Conservation (phyloP, 306 rosid genomes). For the Lotus japonicus region DNA sequence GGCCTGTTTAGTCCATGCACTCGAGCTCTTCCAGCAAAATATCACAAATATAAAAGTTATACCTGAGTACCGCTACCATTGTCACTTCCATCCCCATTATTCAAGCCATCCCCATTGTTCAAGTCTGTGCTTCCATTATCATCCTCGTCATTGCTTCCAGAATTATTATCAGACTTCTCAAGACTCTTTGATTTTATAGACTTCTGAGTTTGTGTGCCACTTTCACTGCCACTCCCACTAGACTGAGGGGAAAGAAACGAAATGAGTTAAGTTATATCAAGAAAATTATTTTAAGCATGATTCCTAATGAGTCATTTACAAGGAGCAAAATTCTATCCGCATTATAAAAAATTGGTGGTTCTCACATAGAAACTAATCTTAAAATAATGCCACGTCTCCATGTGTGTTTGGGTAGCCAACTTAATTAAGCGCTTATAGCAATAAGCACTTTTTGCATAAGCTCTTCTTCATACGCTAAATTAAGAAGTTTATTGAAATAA, state of each 20-base stretch:
- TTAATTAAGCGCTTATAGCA: no score
- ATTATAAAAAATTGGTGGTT: background rate
- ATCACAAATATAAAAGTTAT: conserved; percentile 12
- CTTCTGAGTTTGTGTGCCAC: conserved; percentile 75
- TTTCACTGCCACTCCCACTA: conserved; percentile 90
- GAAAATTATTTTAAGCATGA: conserved; percentile 2
- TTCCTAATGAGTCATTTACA: background rate
- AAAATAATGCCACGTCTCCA: background rate
- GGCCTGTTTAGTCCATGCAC: background rate
- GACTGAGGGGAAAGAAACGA: conserved; percentile 44
- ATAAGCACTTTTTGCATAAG: no score
- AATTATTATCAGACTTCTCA: conserved; percentile 50
- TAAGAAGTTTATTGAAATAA: no score
- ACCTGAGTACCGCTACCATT: conserved; percentile 94
- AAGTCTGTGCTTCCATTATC: conserved; percentile 55
- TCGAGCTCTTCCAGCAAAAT: background rate
- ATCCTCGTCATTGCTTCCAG: conserved; percentile 69
- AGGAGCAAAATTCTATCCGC: background rate
- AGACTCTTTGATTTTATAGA: conserved; percentile 63
- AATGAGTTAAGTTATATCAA: background rate
- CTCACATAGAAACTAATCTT: background rate
- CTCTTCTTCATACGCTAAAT: no score
- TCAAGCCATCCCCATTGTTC: conserved; percentile 49
- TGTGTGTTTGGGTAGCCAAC: no score
- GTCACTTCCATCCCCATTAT: conserved; percentile 66